phyloP scores from a whole-genome alignment of 495 filamentous ascomycete genomes.

The Penicillium canariense region DNA sequence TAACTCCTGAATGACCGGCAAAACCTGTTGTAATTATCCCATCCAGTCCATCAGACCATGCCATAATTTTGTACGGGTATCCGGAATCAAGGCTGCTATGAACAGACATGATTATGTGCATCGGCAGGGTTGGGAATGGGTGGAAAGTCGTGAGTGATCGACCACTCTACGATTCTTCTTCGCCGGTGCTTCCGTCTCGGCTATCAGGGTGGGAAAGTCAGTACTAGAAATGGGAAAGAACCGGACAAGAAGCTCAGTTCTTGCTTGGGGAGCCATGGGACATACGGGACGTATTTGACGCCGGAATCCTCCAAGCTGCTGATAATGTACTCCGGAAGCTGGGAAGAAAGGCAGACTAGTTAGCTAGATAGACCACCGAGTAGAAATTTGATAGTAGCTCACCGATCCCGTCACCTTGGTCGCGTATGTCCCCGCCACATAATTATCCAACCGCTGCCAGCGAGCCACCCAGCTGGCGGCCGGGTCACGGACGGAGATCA shows the following conservation, averaged over 20 bases:
- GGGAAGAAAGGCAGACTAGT: slow-evolving; percentile 2
- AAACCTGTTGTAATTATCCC: slow-evolving; percentile 3
- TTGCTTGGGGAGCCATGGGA: not conserved
- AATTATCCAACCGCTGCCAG: slow-evolving; percentile 88
- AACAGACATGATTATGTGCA: slow-evolving; percentile 4
- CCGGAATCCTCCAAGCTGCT: slow-evolving; percentile 65
- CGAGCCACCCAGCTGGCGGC: slow-evolving; percentile 83
- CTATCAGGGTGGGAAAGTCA: slow-evolving; percentile 23
- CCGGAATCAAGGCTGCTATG: slow-evolving; percentile 4
- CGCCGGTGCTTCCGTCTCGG: slow-evolving; percentile 50
- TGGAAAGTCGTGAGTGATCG: slow-evolving; percentile 1
- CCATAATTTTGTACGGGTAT: slow-evolving; percentile 15
- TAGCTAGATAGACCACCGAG: not conserved
- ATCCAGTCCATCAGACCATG: not conserved
- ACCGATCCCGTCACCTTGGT: slow-evolving; percentile 83
- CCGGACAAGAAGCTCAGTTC: not conserved
- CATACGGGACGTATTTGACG: slow-evolving; percentile 65
- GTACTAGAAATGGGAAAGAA: not conserved
- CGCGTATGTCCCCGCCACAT: slow-evolving; percentile 85
- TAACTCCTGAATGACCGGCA: slow-evolving; percentile 24
- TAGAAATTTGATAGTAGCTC: slow-evolving; percentile 2
- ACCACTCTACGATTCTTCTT: slow-evolving; percentile 41
- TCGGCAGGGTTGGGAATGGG: not conserved
- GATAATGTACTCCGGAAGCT: slow-evolving; percentile 64
- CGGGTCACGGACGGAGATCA: slow-evolving; percentile 79